Evolutionary conservation across 1,284 basidiomycete species (phyloP), one percentile per base, ranked within the genome.

Genomic region (Inonotus hispidus): DNA sequence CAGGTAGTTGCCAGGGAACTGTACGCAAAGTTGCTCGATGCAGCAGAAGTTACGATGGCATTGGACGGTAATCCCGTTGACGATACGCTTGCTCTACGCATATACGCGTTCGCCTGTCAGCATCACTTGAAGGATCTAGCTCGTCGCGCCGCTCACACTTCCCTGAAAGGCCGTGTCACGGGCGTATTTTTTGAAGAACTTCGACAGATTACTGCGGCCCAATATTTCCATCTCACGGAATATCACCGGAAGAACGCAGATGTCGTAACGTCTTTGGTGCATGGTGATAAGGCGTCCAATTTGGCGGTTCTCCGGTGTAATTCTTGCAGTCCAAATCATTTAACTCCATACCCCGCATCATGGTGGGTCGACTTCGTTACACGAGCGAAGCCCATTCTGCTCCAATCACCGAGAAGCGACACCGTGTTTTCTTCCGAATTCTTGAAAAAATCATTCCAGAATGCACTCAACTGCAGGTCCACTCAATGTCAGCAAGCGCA

Each of bases 21-120:
- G 52, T 67, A 84, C 27, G 75, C 78, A 0, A 76, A 79, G 1
- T 70, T 68, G 7, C 84, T 85, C 67, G 70, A 84, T 19, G 65
- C 73, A 46, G 65, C 71, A 19, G 73, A 73, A n/a, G 23, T 23
- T 8, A 82, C 87, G 2, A 54, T 41, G 13, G 14, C 1, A 19
- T 11, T 53, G 19, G 41, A 47, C 38, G 59, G 59, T 5, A 35
- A 32, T n/a, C 43, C 49, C 8, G 21, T 43, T 6, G 53, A 60
- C 35, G 59, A 47, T 35, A 60, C 59, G 13, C 41, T 60, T 14
- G 59, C 53, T 14, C 43, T 60, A 21, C 59, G 59, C 21, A 38
- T 61, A 4, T 61, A 39, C 21, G 56, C 37, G 2, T 16, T 61
- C 21, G 54, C 60, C 11, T 61, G 55, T 29, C 46, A 43, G 10